Evolutionary conservation across 805 yeast species (phyloP), one percentile per base, ranked within the genome.

Genomic region (Naumovozyma dairenensis): DNA sequence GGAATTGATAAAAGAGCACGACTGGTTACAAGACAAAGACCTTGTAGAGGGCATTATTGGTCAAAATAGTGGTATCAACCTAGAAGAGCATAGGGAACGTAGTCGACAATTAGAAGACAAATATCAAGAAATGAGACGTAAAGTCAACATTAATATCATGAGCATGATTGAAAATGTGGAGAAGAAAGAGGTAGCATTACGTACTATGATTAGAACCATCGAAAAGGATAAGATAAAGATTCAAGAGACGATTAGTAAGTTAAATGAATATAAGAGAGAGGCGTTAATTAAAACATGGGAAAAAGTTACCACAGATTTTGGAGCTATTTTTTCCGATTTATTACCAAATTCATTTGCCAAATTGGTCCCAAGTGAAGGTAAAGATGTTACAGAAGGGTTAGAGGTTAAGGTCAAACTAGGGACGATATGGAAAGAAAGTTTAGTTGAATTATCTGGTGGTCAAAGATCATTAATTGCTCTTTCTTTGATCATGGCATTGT

Each of bases 401-500:
- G 94, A 84, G 51, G 92, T 92, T 16, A 80, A 77, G 49, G 97
- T 92, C 1, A 77, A 82, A 52, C 64, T 92, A 12, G 98, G 98
- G 3, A 76, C 71, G 29, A 84, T 89, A 4, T 92, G 98, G 98
- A 92, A 89, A 53, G 95, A 87, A 46, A 81, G 94, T 49, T 68
- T 92, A 40, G 93, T 86, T 8, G 99, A 92, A 60, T 66, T 92
- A 29, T 83, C 95, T 5, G 99, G 99, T 36, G 99, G 99, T 14
- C 99, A 92, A 58, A 63, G 97, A 45, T 92, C 97, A 1, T 71
- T 93, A 43, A 83, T 89, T 43, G 98, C 98, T 0, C 63, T 92
- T 36, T 83, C 97, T 3, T 66, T 89, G 46, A 92, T 92, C 46
- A 71, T 89, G 75, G 95, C 97, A 0, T 66, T 92, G 40, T 65